Percentiles rank a stretch among this genome's conserved stretches.
Evolutionary conservation across 2,329 filamentous ascomycete genomes (phyloP).

Genomic region (Geosmithia morbida): DNA sequence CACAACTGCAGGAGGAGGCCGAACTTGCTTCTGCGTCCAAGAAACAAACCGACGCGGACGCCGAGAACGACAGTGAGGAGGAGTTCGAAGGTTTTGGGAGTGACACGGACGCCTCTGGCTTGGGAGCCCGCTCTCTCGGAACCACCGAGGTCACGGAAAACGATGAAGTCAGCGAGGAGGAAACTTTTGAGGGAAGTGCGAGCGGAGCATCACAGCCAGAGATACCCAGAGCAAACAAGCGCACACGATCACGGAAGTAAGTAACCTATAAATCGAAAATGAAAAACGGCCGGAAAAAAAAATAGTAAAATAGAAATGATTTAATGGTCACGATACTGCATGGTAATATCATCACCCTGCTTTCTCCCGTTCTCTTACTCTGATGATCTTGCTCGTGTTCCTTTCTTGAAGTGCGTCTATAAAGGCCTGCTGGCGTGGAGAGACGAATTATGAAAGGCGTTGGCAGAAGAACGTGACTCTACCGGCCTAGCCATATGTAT

Average conservation of each 20-base stretch:
- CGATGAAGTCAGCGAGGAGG: constrained; percentile 24
- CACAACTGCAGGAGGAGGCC: constrained; percentile 12
- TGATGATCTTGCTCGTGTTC: no score
- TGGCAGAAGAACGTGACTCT: no score
- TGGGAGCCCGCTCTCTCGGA: constrained; percentile 15
- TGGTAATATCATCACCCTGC: not conserved
- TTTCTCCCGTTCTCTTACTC: not conserved
- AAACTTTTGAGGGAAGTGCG: constrained; percentile 4
- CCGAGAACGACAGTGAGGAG: constrained; percentile 5
- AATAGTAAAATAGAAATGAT: not conserved
- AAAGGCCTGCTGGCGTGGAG: no score
- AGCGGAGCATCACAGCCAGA: not conserved
- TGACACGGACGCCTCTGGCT: constrained; percentile 16
- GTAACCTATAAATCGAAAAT: not conserved
- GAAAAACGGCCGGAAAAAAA: not conserved
- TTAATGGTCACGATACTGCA: not conserved
- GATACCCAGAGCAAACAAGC: not conserved
- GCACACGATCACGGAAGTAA: not conserved
- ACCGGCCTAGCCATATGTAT: no score
- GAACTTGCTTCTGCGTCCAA: constrained; percentile 11
- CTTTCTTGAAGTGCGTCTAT: no score
- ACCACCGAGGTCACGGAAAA: constrained; percentile 15
- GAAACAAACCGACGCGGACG: constrained; percentile 18
- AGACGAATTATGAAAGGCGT: no score
- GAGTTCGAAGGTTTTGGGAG: constrained; percentile 23